Percentiles rank a stretch among this genome's conserved stretches.
phyloP scores from a whole-genome alignment of 371 early-diverging fungal genomes.

The Rhizomucor miehei region DNA sequence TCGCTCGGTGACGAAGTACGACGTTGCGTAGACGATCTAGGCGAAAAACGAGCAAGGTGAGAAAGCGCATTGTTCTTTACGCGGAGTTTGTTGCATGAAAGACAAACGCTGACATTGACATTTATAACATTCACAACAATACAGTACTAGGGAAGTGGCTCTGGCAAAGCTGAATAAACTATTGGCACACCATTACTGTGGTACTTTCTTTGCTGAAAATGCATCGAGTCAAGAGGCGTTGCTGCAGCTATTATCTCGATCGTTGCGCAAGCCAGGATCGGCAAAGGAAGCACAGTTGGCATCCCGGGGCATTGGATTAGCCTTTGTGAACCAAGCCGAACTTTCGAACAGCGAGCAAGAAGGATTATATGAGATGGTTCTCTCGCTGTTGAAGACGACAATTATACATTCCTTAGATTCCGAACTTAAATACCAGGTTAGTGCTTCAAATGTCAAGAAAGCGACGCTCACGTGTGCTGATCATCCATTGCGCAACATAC shows the following conservation, averaged over 20 bases:
- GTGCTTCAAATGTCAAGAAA: conserved; percentile 2
- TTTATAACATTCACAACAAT: background rate
- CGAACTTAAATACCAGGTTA: conserved; percentile 44
- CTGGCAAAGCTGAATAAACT: conserved; percentile 19
- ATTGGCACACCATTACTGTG: conserved; percentile 21
- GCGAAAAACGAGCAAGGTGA: conserved; percentile 17
- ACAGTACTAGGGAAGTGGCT: conserved; percentile 21
- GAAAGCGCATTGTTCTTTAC: background rate
- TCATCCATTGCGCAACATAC: background rate
- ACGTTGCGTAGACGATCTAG: conserved; percentile 13
- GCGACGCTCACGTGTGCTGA: background rate
- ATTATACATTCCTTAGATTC: conserved; percentile 32
- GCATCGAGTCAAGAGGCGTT: conserved; percentile 18
- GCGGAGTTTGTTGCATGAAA: background rate
- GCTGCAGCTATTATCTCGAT: conserved; percentile 54
- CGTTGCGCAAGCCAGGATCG: conserved; percentile 55
- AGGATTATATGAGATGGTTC: conserved; percentile 48
- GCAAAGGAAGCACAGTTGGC: conserved; percentile 54
- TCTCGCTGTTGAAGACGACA: conserved; percentile 43
- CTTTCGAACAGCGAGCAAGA: conserved; percentile 41
- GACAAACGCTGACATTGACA: background rate
- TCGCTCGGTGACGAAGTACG: conserved; percentile 12
- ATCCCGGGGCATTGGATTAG: conserved; percentile 51
- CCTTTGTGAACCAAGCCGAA: conserved; percentile 62
- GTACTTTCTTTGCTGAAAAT: conserved; percentile 12